Base-by-base conservation (phyloP, 371 early-diverging fungal species). In the Mortierella sp. region DNA sequence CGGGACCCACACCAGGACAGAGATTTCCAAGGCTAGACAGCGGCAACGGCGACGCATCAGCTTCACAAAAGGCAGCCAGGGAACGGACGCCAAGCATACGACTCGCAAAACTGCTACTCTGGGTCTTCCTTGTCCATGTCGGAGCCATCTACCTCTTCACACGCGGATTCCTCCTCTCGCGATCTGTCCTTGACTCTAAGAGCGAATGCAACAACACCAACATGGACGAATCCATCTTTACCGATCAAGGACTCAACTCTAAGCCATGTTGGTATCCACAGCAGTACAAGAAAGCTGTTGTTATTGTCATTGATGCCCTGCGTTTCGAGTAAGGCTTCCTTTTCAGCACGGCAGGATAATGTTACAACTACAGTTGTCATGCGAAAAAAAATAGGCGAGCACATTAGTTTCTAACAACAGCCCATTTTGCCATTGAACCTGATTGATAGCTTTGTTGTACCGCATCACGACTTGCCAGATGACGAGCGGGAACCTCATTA, bases 291-390 rank as follows among this genome's bases (percentile, higher is more conserved):
- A 89, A 92, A 44, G 93, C 93, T 0, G 90, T 98, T 2, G 75
- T 98, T 6, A 89, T 99, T 3, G 80, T 98, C 28, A 91, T 99
- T 72, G 99, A 99, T 86, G 98, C 98, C 2, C 86, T 98, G 69
- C 94, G 98, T 5, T 96, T 95, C 87, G 99, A 99, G 86, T 86
- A 79, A 87, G 96, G 92, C 88, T 86, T 82, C 5, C 53, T 53
- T 54, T 70, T 34, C 37, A 61, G n/a, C 19, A 50, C 28, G 16
- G 28, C 28, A 14, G 34, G 24, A 53, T 6, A 16, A 3, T 5
- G 4, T 14, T 5, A 31, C 59, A 31, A 13, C 48, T 46, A 1
- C 48, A 46, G 48, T 13, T 46, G 48, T 46, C 43, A 43, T 43
- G 43, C n/a, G 43, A 46, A 1, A 13, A 46, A 13, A 46, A 46